phyloP scores from a whole-genome alignment of 345 rosid genomes.

The Raphanus sativus region DNA sequence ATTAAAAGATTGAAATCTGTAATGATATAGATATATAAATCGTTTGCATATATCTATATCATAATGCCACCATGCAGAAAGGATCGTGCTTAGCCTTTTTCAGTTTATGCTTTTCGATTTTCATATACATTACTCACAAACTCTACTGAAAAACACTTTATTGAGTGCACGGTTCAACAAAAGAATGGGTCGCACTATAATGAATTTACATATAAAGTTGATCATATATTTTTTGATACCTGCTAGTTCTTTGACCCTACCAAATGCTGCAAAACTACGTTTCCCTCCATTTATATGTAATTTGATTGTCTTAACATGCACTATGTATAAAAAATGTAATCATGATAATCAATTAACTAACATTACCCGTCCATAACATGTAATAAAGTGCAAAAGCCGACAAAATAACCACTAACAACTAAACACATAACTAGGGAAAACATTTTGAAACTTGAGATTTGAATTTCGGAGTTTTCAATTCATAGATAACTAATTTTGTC shows the following conservation, averaged over 20 bases:
- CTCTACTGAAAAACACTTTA: no score
- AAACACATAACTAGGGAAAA: not conserved
- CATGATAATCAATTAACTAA: not conserved
- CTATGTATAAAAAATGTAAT: constrained; percentile 7
- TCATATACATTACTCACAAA: no score
- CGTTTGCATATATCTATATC: constrained; percentile 19
- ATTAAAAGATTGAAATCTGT: not conserved
- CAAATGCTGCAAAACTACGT: not conserved
- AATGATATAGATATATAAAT: not conserved
- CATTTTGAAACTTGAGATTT: constrained; percentile 22
- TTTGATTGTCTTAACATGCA: not conserved
- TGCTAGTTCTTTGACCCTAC: constrained; percentile 10
- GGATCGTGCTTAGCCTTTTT: constrained; percentile 23
- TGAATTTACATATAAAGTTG: no score
- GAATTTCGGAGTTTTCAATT: constrained; percentile 5
- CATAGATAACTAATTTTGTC: not conserved
- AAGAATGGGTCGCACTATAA: no score
- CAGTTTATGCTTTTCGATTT: not conserved
- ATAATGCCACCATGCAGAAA: constrained; percentile 28
- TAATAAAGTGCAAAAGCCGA: not conserved
- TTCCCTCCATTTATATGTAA: constrained; percentile 20
- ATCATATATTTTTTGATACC: no score
- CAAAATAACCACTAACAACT: constrained; percentile 30
- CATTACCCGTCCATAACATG: not conserved
- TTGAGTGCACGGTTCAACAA: no score